Conservation (phyloP, 1,284 basidiomycete genomes). For the Schizophyllum amplum region DNA sequence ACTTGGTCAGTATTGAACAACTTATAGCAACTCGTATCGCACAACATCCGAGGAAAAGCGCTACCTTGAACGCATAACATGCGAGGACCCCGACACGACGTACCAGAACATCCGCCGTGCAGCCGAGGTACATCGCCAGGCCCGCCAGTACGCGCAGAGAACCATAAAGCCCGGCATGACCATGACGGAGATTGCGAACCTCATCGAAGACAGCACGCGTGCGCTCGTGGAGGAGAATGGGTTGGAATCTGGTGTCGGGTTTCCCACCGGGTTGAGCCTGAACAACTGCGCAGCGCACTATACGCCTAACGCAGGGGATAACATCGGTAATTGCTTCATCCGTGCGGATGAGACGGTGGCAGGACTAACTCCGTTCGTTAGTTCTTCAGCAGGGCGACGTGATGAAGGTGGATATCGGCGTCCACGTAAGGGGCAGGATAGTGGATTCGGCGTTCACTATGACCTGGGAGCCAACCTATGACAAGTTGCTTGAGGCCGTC, state of each 20-base stretch:
- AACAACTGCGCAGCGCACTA: conserved; percentile 98
- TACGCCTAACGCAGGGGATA: conserved; percentile 94
- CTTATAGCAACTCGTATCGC: conserved; percentile 71
- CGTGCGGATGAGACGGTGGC: too few species aligned
- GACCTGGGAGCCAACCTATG: conserved; percentile 83
- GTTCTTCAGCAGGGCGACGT: conserved; percentile 84
- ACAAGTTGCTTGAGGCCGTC: conserved; percentile 86
- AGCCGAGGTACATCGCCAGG: conserved; percentile 95
- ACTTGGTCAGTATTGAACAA: conserved; percentile 6
- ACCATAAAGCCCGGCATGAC: conserved; percentile 90
- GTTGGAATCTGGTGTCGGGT: conserved; percentile 81
- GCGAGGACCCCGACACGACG: conserved; percentile 73
- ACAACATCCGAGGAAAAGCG: conserved; percentile 89
- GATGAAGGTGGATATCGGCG: conserved; percentile 95
- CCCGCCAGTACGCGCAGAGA: conserved; percentile 76
- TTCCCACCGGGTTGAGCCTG: conserved; percentile 94
- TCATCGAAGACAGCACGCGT: conserved; percentile 88
- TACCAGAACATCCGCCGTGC: conserved; percentile 89
- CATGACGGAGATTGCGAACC: conserved; percentile 91
- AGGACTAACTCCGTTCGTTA: too few species aligned
- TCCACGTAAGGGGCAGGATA: conserved; percentile 94
- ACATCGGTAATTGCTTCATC: conserved; percentile 47
- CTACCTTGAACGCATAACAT: conserved; percentile 69
- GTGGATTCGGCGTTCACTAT: conserved; percentile 95
- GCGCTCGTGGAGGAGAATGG: conserved; percentile 90